Percentiles rank a stretch among this genome's conserved stretches.
These are phyloP conservation scores for Herpetospermum pedunculosum DNA, from an alignment of 306 rosid genomes.

Conservation along the genomic window DNA sequence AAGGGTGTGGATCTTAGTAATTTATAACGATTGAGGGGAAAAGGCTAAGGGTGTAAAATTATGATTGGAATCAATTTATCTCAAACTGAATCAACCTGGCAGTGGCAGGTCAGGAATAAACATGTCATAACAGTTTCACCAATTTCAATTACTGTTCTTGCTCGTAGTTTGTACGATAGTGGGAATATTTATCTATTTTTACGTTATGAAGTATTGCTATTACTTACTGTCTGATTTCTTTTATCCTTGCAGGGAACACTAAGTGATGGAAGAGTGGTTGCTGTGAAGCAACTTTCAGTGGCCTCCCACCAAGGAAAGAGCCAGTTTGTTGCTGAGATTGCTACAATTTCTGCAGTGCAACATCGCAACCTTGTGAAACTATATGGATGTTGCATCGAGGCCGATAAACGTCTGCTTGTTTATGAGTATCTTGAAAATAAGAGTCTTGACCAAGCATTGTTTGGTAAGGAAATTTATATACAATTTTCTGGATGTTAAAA, in stretches of 20 bases:
- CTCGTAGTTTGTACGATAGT: background rate
- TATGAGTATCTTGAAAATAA: conserved; percentile 73
- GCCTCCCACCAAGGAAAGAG: conserved; percentile 73
- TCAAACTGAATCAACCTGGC: background rate
- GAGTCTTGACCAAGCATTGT: conserved; percentile 80
- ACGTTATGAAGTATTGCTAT: background rate
- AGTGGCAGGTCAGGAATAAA: background rate
- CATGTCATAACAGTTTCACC: background rate
- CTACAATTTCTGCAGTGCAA: conserved; percentile 73
- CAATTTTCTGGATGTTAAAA: background rate
- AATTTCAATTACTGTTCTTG: background rate
- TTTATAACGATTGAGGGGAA: background rate
- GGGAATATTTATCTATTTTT: background rate
- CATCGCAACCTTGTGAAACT: conserved; percentile 74
- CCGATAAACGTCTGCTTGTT: conserved; percentile 55
- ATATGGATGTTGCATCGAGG: conserved; percentile 70
- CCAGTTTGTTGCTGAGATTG: conserved; percentile 76
- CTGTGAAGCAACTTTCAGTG: conserved; percentile 67
- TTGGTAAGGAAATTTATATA: conserved; percentile 33
- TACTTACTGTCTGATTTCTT: background rate
- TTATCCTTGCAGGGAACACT: conserved; percentile 47
- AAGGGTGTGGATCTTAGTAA: background rate
- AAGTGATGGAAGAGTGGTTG: conserved; percentile 60
- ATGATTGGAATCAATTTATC: background rate
- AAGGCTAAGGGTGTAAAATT: background rate